phyloP scores from a whole-genome alignment of 176 grass and related monocot genomes.

The Zoysia pacifica region DNA sequence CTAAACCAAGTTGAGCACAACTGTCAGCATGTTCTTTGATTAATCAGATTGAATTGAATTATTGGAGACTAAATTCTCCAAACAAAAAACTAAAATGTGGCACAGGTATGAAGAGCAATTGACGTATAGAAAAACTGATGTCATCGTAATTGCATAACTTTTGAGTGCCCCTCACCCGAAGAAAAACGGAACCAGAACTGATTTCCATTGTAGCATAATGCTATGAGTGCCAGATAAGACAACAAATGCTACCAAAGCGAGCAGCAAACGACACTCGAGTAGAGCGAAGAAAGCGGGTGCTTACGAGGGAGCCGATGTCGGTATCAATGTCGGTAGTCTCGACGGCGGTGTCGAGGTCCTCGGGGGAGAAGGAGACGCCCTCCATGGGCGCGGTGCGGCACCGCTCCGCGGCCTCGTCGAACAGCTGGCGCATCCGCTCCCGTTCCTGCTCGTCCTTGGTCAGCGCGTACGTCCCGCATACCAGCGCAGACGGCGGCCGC shows the following conservation, averaged over 20 bases:
- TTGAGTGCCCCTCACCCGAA: background rate
- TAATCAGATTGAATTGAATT: slow-evolving; percentile 9
- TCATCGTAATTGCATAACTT: background rate
- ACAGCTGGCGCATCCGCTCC: slow-evolving; percentile 51
- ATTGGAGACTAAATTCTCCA: background rate
- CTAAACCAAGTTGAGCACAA: background rate
- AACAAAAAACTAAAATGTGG: background rate
- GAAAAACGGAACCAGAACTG: background rate
- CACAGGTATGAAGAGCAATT: background rate
- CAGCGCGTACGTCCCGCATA: slow-evolving; percentile 68
- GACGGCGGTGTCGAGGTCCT: slow-evolving; percentile 77
- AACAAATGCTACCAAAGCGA: slow-evolving; percentile 3
- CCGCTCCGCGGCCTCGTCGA: slow-evolving; percentile 63
- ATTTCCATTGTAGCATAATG: background rate
- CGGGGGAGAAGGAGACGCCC: slow-evolving; percentile 78
- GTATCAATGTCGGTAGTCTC: slow-evolving; percentile 74
- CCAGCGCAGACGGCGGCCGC: slow-evolving; percentile 47
- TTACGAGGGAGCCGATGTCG: slow-evolving; percentile 73
- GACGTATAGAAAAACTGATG: background rate
- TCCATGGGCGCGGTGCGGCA: slow-evolving; percentile 84
- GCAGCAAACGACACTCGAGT: background rate
- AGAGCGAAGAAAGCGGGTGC: background rate
- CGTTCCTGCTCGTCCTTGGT: slow-evolving; percentile 63
- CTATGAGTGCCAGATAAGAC: background rate
- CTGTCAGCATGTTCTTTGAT: background rate